phyloP scores from a whole-genome alignment of 352 stramenopile species.

The Phytophthora sp. region DNA sequence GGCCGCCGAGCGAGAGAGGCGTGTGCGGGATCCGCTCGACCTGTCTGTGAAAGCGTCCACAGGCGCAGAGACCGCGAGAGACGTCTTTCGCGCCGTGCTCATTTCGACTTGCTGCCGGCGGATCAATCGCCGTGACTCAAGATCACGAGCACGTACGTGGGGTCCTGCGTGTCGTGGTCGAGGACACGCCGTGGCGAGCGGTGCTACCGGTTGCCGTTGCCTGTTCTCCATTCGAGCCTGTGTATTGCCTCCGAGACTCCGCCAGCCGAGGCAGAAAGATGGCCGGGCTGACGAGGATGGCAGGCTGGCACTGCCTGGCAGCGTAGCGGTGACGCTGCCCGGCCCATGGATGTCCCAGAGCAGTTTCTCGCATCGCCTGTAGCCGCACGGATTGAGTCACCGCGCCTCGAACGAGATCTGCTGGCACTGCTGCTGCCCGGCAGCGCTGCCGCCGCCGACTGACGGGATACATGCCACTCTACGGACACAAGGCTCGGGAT shows the following conservation, averaged over 20 bases:
- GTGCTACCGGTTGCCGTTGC: no score
- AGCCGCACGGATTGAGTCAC: no score
- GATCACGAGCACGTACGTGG: no score
- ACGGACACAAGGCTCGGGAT: neutral
- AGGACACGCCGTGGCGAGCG: no score
- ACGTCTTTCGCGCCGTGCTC: neutral
- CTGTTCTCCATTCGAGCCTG: no score
- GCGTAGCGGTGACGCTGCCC: no score
- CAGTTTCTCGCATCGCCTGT: constrained; percentile 21
- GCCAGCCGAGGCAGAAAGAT: no score
- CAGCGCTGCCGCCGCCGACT: constrained; percentile 11
- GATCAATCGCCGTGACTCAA: no score
- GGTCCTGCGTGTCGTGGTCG: no score
- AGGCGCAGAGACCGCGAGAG: neutral
- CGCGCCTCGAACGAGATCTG: neutral
- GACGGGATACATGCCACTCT: constrained; percentile 32
- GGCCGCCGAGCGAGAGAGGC: constrained; percentile 7
- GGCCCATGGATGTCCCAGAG: constrained; percentile 13
- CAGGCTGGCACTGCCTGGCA: no score
- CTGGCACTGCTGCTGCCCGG: neutral
- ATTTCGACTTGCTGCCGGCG: no score
- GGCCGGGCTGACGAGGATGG: neutral
- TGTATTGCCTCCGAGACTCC: no score
- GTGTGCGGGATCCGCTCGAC: constrained; percentile 6
- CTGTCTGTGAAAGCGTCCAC: constrained; percentile 14